Base-by-base conservation (phyloP, 768 basidiomycete species). In the Lactarius hatsudake region DNA sequence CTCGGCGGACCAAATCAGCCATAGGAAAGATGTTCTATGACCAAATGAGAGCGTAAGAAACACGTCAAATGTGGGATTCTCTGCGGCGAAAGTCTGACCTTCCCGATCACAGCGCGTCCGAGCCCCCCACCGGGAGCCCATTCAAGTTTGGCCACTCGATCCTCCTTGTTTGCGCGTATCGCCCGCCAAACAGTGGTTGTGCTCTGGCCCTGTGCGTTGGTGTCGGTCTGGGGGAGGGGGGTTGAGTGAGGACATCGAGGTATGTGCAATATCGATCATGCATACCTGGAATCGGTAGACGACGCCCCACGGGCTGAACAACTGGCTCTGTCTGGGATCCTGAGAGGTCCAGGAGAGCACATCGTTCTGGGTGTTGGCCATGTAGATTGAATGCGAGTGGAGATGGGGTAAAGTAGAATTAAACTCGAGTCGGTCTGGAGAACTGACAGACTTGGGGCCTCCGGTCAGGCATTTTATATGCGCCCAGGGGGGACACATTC, bases 341-440 rank as follows among this genome's bases (percentile, higher is more conserved):
- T 89, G 87, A 78, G 88, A 91, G 56, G 92, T 93, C 92, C 92
- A 94, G 62, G 87, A 91, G 75, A 93, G 84, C 59, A 91, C 81
- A 67, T 93, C 90, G 77, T 75, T 73, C 48, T 70, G 67, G 59
- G 69, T 63, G 72, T 81, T 78, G 57, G 83, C 74, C 84, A 86
- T 48, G 68, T 69, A 74, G 73, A 72, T 64, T 69, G 72, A 1
- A 74, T 73, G 64, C 69, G 71, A 68, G 72, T 73, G 71, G 73
- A 68, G 71, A 64, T 67, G 65, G 70, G 13, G 26, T 53, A 71
- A 71, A 62, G 36, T 63, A 70, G 64, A 69, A 68, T 65, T 62
- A 57, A 43, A 32, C 63, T 71, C 36, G 61, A 62, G 69, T 67
- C 62, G 53, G 62, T 64, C 59, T 63, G 73, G 65, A 73, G 70